phyloP scores from a whole-genome alignment of 1,139 yeast genomes.

The Candida sp. region DNA sequence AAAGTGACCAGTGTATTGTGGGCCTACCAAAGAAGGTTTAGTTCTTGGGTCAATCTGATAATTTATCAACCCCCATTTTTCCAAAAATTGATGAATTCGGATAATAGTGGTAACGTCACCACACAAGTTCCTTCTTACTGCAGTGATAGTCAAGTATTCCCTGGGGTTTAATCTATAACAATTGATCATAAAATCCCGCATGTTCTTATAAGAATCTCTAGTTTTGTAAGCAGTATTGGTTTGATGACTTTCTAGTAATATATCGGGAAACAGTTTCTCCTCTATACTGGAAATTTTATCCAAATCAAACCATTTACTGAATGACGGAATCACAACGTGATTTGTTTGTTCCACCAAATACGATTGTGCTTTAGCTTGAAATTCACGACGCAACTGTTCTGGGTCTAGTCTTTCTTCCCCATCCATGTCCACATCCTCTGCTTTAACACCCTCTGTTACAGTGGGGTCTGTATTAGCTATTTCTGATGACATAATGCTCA shows the following conservation, averaged over 20 bases:
- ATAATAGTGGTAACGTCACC: conserved; percentile 90
- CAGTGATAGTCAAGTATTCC: conserved; percentile 85
- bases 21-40: conserved; percentile 76
- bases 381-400: conserved; percentile 30
- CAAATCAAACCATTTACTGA: conserved; percentile 82
- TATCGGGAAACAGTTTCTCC: conserved; percentile 79
- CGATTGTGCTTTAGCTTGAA: conserved; percentile 39
- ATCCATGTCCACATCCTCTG: conserved; percentile 8
- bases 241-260: conserved; percentile 49
- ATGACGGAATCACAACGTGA: conserved; percentile 67
- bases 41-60: conserved; percentile 83
- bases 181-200: conserved; percentile 81
- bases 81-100: conserved; percentile 80
- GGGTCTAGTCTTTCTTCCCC: conserved; percentile 22
- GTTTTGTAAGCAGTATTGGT: conserved; percentile 62
- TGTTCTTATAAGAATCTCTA: conserved; percentile 64
- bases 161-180: conserved; percentile 83
- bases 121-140: conserved; percentile 82
- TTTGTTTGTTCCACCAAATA: conserved; percentile 48
- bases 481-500: not conserved
- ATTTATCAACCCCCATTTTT: conserved; percentile 92
- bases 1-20: conserved; percentile 92
- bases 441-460: not conserved
- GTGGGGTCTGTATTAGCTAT: conserved; percentile 10
- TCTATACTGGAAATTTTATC: conserved; percentile 72